Percentiles rank a stretch among this genome's conserved stretches.
Evolutionary conservation across 2,329 filamentous ascomycete species (phyloP).

Genomic region (Thermomyces lanuginosus): DNA sequence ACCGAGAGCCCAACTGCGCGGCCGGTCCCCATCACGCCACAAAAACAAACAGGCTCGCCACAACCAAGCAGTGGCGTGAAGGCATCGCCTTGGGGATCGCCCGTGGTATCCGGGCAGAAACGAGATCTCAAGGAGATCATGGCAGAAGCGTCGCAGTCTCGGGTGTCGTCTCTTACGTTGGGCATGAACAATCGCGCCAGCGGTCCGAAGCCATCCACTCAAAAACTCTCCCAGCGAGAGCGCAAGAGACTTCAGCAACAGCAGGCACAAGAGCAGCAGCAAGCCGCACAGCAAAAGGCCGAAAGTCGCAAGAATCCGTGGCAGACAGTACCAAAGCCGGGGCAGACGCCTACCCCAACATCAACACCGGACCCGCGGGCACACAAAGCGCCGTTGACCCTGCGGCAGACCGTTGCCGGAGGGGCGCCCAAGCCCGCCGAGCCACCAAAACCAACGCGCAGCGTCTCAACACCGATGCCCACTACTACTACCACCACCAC

Average conservation of each 20-base stretch:
- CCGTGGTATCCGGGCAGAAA: slow-evolving; percentile 43
- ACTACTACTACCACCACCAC: slow-evolving; percentile 14
- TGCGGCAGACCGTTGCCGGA: slow-evolving; percentile 2
- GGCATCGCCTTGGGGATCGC: slow-evolving; percentile 35
- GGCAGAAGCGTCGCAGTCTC: slow-evolving; percentile 38
- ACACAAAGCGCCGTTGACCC: slow-evolving; percentile 7
- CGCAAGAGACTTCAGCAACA: slow-evolving; percentile 67
- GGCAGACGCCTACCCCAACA: slow-evolving; percentile 2
- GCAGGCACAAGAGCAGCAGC: slow-evolving; percentile 34
- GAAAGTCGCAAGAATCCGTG: slow-evolving; percentile 39
- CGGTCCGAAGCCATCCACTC: slow-evolving; percentile 19
- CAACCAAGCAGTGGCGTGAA: slow-evolving; percentile 15
- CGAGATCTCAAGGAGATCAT: slow-evolving; percentile 65
- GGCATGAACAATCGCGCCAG: slow-evolving; percentile 33
- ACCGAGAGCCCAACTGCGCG: slow-evolving; percentile 13
- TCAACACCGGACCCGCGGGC: slow-evolving; percentile 16
- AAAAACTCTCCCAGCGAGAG: slow-evolving; percentile 79
- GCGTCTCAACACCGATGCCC: slow-evolving; percentile 18
- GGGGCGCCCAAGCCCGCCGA: slow-evolving; percentile 10
- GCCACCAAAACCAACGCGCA: slow-evolving; percentile 9
- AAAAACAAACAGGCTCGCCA: slow-evolving; percentile 12
- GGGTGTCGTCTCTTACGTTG: slow-evolving; percentile 37
- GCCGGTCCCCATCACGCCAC: slow-evolving; percentile 9
- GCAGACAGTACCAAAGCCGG: slow-evolving; percentile 45
- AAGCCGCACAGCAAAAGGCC: slow-evolving; percentile 17